Evolutionary conservation across 139 green algal species (phyloP).

Genomic region (Haematococcus lacustris): DNA sequence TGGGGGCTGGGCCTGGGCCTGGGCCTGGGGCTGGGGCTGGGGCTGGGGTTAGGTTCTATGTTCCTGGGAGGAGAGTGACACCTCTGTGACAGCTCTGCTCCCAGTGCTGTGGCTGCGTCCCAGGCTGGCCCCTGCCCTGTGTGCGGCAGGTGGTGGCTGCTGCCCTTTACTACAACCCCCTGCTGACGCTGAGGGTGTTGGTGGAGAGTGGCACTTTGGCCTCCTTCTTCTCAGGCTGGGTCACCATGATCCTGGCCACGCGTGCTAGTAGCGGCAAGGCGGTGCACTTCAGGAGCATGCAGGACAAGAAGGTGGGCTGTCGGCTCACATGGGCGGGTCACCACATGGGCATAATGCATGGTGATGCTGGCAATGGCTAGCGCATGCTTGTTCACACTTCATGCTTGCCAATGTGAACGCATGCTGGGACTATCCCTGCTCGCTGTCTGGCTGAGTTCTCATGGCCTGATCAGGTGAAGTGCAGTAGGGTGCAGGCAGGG

Average conservation of each 20-base stretch:
- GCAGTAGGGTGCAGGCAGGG: neutral
- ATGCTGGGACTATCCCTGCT: neutral
- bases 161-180: conserved; percentile 85
- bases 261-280: conserved; percentile 38
- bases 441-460: neutral
- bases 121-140: no score
- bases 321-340: neutral
- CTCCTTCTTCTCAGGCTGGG: conserved; percentile 52
- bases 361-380: neutral
- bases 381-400: neutral
- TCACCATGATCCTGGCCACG: conserved; percentile 54
- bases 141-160: conserved; percentile 80
- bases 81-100: no score
- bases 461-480: neutral
- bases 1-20: no score
- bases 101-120: no score
- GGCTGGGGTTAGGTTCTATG: no score
- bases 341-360: neutral
- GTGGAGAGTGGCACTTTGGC: conserved; percentile 21
- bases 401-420: neutral
- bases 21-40: no score
- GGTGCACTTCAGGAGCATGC: conserved; percentile 56
- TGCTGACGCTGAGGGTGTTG: conserved; percentile 52
- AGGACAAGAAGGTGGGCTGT: conserved; percentile 67
- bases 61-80: no score